Evolutionary conservation across 2,329 filamentous ascomycete genomes (phyloP), one percentile per base, ranked within the genome.

Genomic region (Thielaviopsis populi): DNA sequence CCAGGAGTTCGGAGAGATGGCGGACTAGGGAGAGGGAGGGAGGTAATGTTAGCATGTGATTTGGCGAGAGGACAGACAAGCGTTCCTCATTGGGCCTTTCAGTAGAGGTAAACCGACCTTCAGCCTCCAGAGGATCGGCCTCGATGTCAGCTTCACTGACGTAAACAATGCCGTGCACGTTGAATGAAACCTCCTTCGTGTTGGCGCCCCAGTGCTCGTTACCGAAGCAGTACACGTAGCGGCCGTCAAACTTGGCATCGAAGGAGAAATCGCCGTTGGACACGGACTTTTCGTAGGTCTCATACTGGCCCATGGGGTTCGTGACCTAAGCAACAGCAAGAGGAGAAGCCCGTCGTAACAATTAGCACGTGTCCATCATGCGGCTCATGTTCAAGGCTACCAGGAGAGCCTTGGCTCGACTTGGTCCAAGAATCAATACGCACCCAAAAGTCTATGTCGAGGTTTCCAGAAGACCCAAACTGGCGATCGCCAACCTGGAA

Each of bases 371-470:
- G 22, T 48, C n/a, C n/a, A n/a, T n/a, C 42, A n/a, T 48, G 24
- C 30, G 30, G 27, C 30, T 10, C 30, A 33, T 48, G 33, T 15
- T 30, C 11, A 42, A 2, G 33, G 10, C 17, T 42, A 22, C 11
- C 30, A 22, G n/a, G 30, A 59, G 17, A 40, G 30, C 54, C 19
- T 40, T 59, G 17, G 54, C 54, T 37, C 37, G 40, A 37, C 22
- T 7, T 17, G 58, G 24, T 59, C 13, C 46, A 22, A 27, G 37
- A 1, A 33, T 22, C 15, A 60, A 22, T 11, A 56, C 66, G 69
- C 84, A 97, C 94, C 91, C 91, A 97, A 74, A 99, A 99, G 75
- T 99, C 94, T 72, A 99, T 87, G 70, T 97, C 91, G 66, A 99
- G 79, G 73, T 96, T 97, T 41, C 92, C 92, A 65, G 91, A 91